phyloP scores from a whole-genome alignment of 2,329 filamentous ascomycete genomes.

The Coniochaeta sp. region DNA sequence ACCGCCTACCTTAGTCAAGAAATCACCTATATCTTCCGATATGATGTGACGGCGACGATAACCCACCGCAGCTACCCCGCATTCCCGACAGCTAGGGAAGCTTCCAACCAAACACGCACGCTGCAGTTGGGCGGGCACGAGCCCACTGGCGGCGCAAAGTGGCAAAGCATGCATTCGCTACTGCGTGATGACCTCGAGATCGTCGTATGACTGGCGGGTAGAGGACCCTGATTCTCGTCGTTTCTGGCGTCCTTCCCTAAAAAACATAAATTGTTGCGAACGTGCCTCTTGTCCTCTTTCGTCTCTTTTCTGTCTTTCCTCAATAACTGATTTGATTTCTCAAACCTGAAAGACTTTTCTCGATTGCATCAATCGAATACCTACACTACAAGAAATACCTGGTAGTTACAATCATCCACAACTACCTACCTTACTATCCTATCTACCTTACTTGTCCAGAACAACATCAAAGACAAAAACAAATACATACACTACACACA shows the following conservation, averaged over 20 bases:
- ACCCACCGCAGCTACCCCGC: background rate
- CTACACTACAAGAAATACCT: too few species aligned
- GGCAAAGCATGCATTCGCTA: background rate
- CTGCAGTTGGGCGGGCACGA: too few species aligned
- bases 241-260: background rate
- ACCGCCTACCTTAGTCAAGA: background rate
- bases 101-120: too few species aligned
- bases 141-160: background rate
- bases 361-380: background rate
- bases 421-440: too few species aligned
- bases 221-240: background rate
- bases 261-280: background rate
- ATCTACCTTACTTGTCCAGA: too few species aligned
- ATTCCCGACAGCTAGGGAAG: background rate
- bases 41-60: background rate
- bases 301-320: background rate
- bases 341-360: background rate
- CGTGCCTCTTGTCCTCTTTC: background rate
- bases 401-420: too few species aligned
- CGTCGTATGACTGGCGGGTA: background rate
- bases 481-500: too few species aligned
- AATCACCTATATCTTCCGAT: background rate
- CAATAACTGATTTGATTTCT: background rate
- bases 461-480: too few species aligned
- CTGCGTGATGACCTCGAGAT: conserved; percentile 3